Conservation (phyloP, 176 grass and related monocot genomes). For the Paspalum vaginatum region DNA sequence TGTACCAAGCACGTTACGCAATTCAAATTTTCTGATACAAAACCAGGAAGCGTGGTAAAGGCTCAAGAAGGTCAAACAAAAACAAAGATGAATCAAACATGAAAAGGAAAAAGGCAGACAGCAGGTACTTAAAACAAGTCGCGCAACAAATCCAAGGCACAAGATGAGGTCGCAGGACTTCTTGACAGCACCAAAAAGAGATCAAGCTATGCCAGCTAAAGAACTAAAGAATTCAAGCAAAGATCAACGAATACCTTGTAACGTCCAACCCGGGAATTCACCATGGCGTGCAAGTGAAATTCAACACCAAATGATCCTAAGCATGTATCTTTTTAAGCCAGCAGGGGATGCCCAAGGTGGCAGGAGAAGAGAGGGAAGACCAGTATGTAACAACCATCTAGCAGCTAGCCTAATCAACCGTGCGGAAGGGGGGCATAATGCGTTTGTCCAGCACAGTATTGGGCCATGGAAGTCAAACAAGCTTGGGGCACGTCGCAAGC, state of each 20-base stretch:
- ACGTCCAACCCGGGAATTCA: conserved; percentile 42
- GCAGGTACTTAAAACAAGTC: conserved; percentile 1
- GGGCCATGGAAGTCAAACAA: conserved; percentile 47
- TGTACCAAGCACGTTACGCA: neutral
- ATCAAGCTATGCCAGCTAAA: conserved; percentile 13
- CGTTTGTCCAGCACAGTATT: neutral
- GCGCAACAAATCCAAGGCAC: neutral
- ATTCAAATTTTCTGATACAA: conserved; percentile 6
- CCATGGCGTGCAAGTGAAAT: conserved; percentile 43
- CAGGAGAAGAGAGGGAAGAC: conserved; percentile 24
- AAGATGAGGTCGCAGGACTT: conserved; percentile 11
- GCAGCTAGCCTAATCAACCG: conserved; percentile 32
- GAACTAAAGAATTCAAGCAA: conserved; percentile 23
- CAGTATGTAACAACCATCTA: conserved; percentile 36
- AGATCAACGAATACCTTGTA: conserved; percentile 60
- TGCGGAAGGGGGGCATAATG: conserved; percentile 11
- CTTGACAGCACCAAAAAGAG: conserved; percentile 9
- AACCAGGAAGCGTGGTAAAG: conserved; percentile 18
- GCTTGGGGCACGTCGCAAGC: conserved; percentile 42
- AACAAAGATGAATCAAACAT: conserved; percentile 8
- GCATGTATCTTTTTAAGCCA: conserved; percentile 35
- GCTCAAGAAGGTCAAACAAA: neutral
- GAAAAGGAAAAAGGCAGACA: neutral
- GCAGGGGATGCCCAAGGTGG: conserved; percentile 4
- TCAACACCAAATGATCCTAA: conserved; percentile 30